A percentile compares a stretch with the other conserved stretches of the same genome.
Evolutionary conservation across 371 early-diverging fungal species (phyloP).

Genomic region (Actinomortierella ambigua): DNA sequence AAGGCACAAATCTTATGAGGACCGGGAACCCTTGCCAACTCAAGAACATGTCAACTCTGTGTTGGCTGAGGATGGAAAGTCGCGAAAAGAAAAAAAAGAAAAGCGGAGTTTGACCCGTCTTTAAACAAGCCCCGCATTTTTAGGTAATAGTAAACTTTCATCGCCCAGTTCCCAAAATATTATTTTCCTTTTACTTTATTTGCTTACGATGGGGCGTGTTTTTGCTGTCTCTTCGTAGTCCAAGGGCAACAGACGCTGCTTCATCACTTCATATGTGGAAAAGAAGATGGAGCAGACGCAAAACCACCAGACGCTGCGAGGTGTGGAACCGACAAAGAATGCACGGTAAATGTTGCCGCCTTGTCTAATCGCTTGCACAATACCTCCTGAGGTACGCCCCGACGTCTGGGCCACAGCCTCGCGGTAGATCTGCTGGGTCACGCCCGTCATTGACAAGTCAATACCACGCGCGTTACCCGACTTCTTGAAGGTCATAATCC

Average conservation of each 20-base stretch:
- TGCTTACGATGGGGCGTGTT: too few relatives aligned
- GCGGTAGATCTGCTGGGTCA: conserved; percentile 38
- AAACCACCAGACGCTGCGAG: conserved; percentile 79
- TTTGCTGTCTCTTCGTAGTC: conserved; percentile 21
- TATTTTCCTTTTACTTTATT: too few relatives aligned
- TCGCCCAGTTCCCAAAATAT: too few relatives aligned
- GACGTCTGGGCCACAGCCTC: conserved; percentile 21
- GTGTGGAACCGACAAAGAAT: conserved; percentile 71
- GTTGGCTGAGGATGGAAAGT: too few relatives aligned
- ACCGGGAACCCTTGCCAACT: too few relatives aligned
- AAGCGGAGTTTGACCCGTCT: too few relatives aligned
- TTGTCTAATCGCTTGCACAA: conserved; percentile 11
- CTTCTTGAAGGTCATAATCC: conserved; percentile 71
- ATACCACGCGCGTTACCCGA: background rate
- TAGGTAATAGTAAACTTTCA: too few relatives aligned
- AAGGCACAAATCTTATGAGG: too few relatives aligned
- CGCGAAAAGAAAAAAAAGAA: too few relatives aligned
- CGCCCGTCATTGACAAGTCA: conserved; percentile 35
- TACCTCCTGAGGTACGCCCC: conserved; percentile 8
- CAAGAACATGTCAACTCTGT: too few relatives aligned
- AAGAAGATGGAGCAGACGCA: conserved; percentile 82
- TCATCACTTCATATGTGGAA: conserved; percentile 73
- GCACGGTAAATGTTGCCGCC: conserved; percentile 46
- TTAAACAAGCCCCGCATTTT: too few relatives aligned
- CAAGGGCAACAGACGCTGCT: conserved; percentile 52